A percentile compares a stretch with the other conserved stretches of the same genome.
These are phyloP conservation scores for Zymoseptoria crescenta DNA, from an alignment of 2,329 filamentous ascomycete species.

Conservation along the genomic window DNA sequence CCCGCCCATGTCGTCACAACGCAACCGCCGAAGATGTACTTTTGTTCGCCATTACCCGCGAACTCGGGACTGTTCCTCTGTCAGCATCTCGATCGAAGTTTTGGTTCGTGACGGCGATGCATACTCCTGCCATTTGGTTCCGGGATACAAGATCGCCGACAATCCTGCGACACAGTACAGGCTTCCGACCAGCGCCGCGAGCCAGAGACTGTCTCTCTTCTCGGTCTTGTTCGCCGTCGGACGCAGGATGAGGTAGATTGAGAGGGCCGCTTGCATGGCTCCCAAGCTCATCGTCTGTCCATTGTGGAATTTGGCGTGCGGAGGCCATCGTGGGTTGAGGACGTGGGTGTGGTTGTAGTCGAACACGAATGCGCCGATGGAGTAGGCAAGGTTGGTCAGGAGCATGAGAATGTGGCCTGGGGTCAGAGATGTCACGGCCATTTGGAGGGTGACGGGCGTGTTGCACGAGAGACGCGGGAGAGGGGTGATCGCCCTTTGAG, in stretches of 20 bases:
- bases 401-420: constrained; percentile 26
- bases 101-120: not conserved
- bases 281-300: constrained; percentile 46
- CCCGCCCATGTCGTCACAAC: constrained; percentile 25
- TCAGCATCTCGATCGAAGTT: not conserved
- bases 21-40: constrained; percentile 21
- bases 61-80: constrained; percentile 34
- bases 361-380: constrained; percentile 25
- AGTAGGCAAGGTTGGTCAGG: constrained; percentile 27
- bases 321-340: constrained; percentile 42
- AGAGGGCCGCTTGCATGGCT: constrained; percentile 32
- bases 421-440: constrained; percentile 9
- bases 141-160: constrained; percentile 42
- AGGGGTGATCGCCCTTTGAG: not conserved
- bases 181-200: constrained; percentile 33
- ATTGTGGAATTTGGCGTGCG: constrained; percentile 47
- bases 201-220: constrained; percentile 20
- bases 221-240: constrained; percentile 6
- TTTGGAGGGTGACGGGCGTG: not conserved
- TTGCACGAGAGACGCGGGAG: not conserved
- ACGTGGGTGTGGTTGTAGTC: constrained; percentile 40
- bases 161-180: constrained; percentile 41
- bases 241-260: constrained; percentile 32
- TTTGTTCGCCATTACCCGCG: constrained; percentile 33
- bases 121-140: constrained; percentile 34